Conservation (phyloP, 148 eudicot genomes). For the Arbutus unedo region DNA sequence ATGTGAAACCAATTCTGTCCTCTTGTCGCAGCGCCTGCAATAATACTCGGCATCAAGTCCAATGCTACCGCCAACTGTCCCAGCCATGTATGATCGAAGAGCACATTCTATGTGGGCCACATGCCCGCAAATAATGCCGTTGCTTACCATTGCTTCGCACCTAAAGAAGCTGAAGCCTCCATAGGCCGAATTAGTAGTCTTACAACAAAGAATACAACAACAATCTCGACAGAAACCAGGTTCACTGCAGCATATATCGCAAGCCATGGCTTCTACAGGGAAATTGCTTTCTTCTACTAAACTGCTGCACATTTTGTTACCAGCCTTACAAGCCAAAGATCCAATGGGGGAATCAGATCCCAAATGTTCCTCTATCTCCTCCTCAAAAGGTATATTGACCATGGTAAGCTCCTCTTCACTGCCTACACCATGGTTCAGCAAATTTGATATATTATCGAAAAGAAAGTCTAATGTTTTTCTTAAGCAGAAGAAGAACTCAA, state of each 20-base stretch:
- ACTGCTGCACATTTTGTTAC: constrained; percentile 64
- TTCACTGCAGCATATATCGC: constrained; percentile 81
- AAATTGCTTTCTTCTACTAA: constrained; percentile 37
- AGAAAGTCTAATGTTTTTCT: background rate
- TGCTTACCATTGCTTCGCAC: constrained; percentile 48
- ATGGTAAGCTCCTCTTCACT: constrained; percentile 30
- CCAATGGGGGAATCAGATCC: constrained; percentile 35
- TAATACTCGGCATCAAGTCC: constrained; percentile 83
- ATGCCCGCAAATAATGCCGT: constrained; percentile 71
- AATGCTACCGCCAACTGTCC: constrained; percentile 82
- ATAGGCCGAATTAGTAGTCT: constrained; percentile 35
- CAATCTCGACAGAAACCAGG: constrained; percentile 77
- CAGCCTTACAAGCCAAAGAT: constrained; percentile 60
- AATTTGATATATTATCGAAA: background rate
- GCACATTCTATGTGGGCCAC: constrained; percentile 74
- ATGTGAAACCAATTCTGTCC: constrained; percentile 66
- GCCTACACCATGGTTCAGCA: constrained; percentile 16
- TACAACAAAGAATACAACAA: constrained; percentile 79
- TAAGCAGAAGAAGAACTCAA: background rate
- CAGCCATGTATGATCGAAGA: constrained; percentile 83
- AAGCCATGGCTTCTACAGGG: constrained; percentile 40
- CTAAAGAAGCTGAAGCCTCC: constrained; percentile 67
- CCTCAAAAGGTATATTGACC: constrained; percentile 31
- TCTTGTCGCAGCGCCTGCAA: constrained; percentile 84
- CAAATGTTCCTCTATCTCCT: constrained; percentile 36